Conservation (phyloP, 345 rosid genomes). For the Isatis tinctoria region DNA sequence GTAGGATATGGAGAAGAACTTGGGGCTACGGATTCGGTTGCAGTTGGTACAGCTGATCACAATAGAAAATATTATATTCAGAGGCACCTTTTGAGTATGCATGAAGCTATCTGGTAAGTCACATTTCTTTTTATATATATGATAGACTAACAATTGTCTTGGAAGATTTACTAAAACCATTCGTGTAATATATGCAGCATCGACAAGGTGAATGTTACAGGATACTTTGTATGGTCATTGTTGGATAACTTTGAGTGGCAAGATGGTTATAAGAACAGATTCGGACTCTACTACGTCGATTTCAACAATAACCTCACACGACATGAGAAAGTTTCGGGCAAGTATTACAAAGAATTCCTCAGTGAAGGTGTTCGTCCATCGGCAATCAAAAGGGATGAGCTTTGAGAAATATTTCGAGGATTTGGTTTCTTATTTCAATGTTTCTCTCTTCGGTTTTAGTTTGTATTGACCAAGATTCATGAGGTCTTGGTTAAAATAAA, state of each 20-base stretch:
- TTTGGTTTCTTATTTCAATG: neutral
- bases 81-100: neutral
- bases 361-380: constrained; percentile 14
- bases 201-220: constrained; percentile 9
- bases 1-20: neutral
- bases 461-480: neutral
- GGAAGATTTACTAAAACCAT: neutral
- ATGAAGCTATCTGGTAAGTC: neutral
- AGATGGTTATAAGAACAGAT: constrained; percentile 14
- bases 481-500: constrained; percentile 24
- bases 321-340: neutral
- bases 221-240: constrained; percentile 21
- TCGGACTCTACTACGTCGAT: neutral
- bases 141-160: neutral
- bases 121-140: neutral
- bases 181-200: neutral
- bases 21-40: neutral
- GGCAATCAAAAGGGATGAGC: neutral
- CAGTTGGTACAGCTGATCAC: neutral
- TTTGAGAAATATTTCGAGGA: neutral
- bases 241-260: constrained; percentile 24
- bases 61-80: neutral
- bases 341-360: neutral
- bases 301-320: constrained; percentile 11
- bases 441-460: neutral